A percentile compares a stretch with the other conserved stretches of the same genome.
Evolutionary conservation across 2,329 filamentous ascomycete species (phyloP).

Genomic region (Penicillium sp.): DNA sequence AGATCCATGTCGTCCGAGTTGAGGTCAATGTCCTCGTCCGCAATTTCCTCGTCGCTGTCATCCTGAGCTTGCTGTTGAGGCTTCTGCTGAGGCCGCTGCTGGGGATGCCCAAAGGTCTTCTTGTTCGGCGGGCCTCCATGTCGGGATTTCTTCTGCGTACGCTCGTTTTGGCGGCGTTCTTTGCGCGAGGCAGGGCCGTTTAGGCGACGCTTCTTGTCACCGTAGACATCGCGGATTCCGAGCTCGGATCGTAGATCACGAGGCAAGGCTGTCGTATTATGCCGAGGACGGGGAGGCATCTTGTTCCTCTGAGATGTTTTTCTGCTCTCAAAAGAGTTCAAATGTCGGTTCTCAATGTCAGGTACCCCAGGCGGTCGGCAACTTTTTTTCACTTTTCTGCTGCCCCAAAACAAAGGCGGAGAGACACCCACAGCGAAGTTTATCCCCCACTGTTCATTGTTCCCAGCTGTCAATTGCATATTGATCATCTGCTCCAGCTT

Average conservation of each 20-base stretch:
- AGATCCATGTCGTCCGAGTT: constrained; percentile 17
- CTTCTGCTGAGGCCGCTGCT: constrained; percentile 14
- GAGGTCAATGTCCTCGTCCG: constrained; percentile 25
- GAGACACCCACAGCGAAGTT: constrained; percentile 24
- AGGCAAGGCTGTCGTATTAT: constrained; percentile 45
- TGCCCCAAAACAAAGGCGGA: constrained; percentile 19
- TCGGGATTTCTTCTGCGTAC: constrained; percentile 58
- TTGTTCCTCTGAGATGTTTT: constrained; percentile 7
- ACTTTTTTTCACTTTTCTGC: constrained; percentile 29
- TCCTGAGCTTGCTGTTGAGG: constrained; percentile 12
- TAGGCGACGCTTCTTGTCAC: constrained; percentile 31
- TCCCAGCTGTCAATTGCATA: constrained; percentile 15
- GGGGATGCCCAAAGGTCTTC: constrained; percentile 7
- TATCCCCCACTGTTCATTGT: constrained; percentile 17
- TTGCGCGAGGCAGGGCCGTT: constrained; percentile 51
- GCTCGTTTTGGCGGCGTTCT: constrained; percentile 65
- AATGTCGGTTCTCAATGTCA: constrained; percentile 1
- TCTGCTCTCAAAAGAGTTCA: background rate
- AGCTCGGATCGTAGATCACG: constrained; percentile 40
- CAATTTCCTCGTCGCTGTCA: constrained; percentile 27
- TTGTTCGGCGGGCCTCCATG: constrained; percentile 25
- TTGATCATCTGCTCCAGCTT: constrained; percentile 7
- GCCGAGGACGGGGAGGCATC: constrained; percentile 35
- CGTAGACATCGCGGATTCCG: constrained; percentile 38
- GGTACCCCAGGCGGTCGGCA: constrained; percentile 16